Conservation (phyloP, 495 filamentous ascomycete species). For the Penicillium parvum region DNA sequence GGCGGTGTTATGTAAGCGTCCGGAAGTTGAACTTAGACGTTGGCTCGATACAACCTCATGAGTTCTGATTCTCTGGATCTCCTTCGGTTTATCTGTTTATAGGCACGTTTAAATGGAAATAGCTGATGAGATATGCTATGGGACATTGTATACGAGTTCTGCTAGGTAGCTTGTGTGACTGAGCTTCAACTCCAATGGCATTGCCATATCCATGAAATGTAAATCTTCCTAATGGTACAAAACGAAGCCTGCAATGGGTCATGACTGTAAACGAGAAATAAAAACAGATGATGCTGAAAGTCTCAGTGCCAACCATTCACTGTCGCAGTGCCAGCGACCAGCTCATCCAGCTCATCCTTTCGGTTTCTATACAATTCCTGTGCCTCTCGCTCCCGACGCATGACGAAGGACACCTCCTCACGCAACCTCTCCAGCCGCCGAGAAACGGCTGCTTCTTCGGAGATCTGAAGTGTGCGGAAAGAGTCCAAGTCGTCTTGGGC, state of each 20-base stretch:
- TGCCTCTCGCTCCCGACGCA: conserved; percentile 78
- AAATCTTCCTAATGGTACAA: conserved; percentile 24
- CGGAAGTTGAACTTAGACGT: not conserved
- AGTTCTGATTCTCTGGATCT: too few relatives aligned
- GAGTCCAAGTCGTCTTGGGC: conserved; percentile 65
- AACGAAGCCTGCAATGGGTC: conserved; percentile 13
- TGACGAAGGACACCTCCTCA: conserved; percentile 79
- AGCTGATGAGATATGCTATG: too few relatives aligned
- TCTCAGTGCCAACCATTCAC: conserved; percentile 47
- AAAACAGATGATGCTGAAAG: not conserved
- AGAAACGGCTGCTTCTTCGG: conserved; percentile 70
- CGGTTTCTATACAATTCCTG: conserved; percentile 77
- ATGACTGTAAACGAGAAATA: conserved; percentile 10
- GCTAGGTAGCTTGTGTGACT: too few relatives aligned
- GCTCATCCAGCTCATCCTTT: conserved; percentile 71
- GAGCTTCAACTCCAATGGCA: conserved; percentile 6
- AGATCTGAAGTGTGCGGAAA: conserved; percentile 70
- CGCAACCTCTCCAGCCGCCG: conserved; percentile 70
- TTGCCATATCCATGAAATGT: conserved; percentile 15
- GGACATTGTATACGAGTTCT: too few relatives aligned
- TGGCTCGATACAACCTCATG: too few relatives aligned
- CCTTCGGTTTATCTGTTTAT: too few relatives aligned
- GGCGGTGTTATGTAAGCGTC: conserved; percentile 14
- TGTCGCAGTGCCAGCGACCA: conserved; percentile 39
- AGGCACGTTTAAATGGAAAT: too few relatives aligned